Base-by-base conservation (phyloP, 2,329 filamentous ascomycete species). In the Aspergillus amoenus region DNA sequence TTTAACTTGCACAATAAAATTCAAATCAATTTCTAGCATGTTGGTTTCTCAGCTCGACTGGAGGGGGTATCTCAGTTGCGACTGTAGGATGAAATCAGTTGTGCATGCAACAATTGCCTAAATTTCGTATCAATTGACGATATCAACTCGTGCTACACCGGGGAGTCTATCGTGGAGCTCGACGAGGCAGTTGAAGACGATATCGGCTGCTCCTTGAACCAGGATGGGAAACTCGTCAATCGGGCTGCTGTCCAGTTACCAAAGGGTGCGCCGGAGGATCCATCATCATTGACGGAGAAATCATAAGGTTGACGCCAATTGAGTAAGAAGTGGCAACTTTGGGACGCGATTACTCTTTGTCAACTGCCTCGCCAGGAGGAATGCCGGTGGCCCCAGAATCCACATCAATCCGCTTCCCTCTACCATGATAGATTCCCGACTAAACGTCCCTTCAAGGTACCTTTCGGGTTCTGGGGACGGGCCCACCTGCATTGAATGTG, bases 41-140 rank as follows among this genome's bases (percentile, higher is more conserved):
- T 30, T 40, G 30, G 45, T 45, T 34, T 50, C 32, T 24, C 51
- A 22, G 27, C 5, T 37, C 60, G 55, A 24, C 52, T 58, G 57
- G 51, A 55, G 57, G 58, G 56, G 46, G 58, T 18, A 59, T 65
- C 63, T 44, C 53, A 51, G 57, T 59, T 34, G 27, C 32, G 42
- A 56, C 60, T 52, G 59, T 21, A 48, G 39, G 27, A 47, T 50
- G 34, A 47, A 58, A 52, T 47, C 37, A 58, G 46, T 45, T 48
- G 48, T 60, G 51, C 53, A 57, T 63, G 55, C 52, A 53, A 52
- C 43, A 58, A 60, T 59, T 62, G 60, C 37, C 58, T 52, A 46
- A 65, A 59, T 54, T 39, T 39, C 48, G 46, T 50, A 51, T 53
- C 44, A 34, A 53, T 54, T 56, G 60, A 56, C 43, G 41, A 54